Percentiles rank a stretch among this genome's conserved stretches.
These are phyloP conservation scores for Amanita phalloides DNA, from an alignment of 768 basidiomycete species.

Conservation along the genomic window DNA sequence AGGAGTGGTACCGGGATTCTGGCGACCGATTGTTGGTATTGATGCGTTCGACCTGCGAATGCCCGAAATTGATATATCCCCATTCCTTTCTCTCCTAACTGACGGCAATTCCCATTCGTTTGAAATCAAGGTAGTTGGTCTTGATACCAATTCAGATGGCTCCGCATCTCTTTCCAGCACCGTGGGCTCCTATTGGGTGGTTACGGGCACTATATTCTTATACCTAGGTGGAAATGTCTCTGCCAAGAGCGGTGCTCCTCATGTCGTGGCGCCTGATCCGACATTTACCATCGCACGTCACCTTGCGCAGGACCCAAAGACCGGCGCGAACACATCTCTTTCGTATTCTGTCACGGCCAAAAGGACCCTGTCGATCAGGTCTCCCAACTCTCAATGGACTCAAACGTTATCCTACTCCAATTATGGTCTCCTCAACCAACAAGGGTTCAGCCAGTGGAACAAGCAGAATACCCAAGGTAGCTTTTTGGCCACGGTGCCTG, in stretches of 20 bases:
- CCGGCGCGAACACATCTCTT: not conserved
- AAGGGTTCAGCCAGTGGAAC: not conserved
- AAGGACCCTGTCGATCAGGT: not conserved
- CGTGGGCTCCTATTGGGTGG: conserved; percentile 1
- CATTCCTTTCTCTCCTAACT: conserved; percentile 14
- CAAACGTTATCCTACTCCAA: not conserved
- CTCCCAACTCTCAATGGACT: not conserved
- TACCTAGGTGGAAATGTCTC: not conserved
- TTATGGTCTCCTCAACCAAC: not conserved
- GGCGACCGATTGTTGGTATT: conserved; percentile 3
- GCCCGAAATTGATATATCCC: conserved; percentile 1
- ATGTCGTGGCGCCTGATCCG: not conserved
- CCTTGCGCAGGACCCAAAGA: not conserved
- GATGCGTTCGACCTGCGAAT: conserved; percentile 4
- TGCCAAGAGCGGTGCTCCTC: not conserved
- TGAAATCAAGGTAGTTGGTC: conserved; percentile 45
- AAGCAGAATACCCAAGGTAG: not conserved
- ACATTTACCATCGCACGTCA: not conserved
- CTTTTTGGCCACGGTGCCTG: not conserved
- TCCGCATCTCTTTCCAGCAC: not conserved
- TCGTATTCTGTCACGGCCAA: conserved; percentile 1
- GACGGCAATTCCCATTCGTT: conserved; percentile 64
- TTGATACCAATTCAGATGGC: not conserved
- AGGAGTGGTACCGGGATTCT: conserved; percentile 1
- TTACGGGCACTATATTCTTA: not conserved